These are phyloP conservation scores for Colletotrichum sp. DNA, from an alignment of 2,329 filamentous ascomycete genomes.

Conservation along the genomic window DNA sequence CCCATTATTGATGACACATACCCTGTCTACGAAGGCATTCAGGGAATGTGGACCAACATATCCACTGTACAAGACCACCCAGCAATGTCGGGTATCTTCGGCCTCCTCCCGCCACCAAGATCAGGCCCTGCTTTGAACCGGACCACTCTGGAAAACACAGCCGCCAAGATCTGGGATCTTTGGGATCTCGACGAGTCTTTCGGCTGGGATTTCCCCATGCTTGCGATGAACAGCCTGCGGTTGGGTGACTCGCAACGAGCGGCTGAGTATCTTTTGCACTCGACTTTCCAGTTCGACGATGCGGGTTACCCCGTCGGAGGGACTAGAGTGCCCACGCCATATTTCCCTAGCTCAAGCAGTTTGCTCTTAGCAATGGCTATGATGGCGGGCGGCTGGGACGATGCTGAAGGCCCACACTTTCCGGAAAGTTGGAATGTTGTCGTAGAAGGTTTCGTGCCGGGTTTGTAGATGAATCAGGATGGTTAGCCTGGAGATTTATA, in stretches of 20 bases:
- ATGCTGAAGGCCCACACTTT: slow-evolving; percentile 48
- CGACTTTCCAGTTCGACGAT: slow-evolving; percentile 59
- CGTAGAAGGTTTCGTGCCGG: slow-evolving; percentile 49
- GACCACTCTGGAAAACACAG: slow-evolving; percentile 40
- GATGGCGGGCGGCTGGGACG: slow-evolving; percentile 64
- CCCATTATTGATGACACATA: slow-evolving; percentile 56
- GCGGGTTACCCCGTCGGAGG: slow-evolving; percentile 60
- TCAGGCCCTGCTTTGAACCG: slow-evolving; percentile 39
- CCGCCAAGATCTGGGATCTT: slow-evolving; percentile 38
- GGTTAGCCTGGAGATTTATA: not conserved
- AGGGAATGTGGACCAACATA: slow-evolving; percentile 44
- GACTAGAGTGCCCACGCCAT: slow-evolving; percentile 59
- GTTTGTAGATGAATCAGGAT: not conserved
- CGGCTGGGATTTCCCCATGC: slow-evolving; percentile 50
- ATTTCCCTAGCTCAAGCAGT: slow-evolving; percentile 57
- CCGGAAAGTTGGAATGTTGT: slow-evolving; percentile 52
- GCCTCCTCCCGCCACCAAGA: slow-evolving; percentile 43
- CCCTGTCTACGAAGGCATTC: slow-evolving; percentile 55
- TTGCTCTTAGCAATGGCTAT: slow-evolving; percentile 59
- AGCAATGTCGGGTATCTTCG: slow-evolving; percentile 47
- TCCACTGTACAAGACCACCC: slow-evolving; percentile 47
- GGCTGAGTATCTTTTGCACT: slow-evolving; percentile 50
- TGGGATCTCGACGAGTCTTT: slow-evolving; percentile 46
- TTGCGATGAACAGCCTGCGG: slow-evolving; percentile 48
- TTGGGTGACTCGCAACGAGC: slow-evolving; percentile 43